Evolutionary conservation across 2,329 filamentous ascomycete species (phyloP).

Genomic region (Pyricularia sp.): DNA sequence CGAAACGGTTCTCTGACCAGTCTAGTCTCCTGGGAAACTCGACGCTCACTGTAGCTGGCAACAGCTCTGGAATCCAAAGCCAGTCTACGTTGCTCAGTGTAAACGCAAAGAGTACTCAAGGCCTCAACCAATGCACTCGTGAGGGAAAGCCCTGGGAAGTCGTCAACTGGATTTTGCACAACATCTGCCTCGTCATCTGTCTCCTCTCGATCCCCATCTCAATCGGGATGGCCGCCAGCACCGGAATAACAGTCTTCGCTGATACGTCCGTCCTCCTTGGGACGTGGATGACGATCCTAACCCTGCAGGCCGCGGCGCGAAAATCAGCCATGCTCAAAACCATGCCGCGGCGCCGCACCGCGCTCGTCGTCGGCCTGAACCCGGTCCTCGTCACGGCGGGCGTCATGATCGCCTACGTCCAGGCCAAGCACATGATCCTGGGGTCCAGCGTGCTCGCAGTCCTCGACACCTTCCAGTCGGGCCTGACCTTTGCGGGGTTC

Average conservation of each 20-base stretch:
- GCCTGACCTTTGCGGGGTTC: slow-evolving; percentile 19
- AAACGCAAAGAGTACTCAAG: background rate
- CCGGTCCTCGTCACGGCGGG: slow-evolving; percentile 38
- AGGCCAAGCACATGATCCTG: slow-evolving; percentile 22
- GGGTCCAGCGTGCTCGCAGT: slow-evolving; percentile 12
- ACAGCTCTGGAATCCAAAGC: background rate
- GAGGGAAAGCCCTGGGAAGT: background rate
- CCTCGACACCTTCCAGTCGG: slow-evolving; percentile 18
- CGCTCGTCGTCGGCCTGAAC: slow-evolving; percentile 32
- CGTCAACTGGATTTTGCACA: slow-evolving; percentile 7
- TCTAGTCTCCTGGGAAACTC: background rate
- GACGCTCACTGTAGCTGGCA: background rate
- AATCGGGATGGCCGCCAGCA: slow-evolving; percentile 26
- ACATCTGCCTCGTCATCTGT: slow-evolving; percentile 20
- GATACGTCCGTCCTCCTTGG: slow-evolving; percentile 38
- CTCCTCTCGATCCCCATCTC: slow-evolving; percentile 23
- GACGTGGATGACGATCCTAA: slow-evolving; percentile 35
- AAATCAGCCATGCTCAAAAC: background rate
- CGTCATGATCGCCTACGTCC: slow-evolving; percentile 31
- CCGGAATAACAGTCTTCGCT: slow-evolving; percentile 27
- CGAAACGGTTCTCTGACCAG: background rate
- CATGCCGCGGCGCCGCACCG: slow-evolving; percentile 13
- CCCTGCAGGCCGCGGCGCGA: slow-evolving; percentile 20
- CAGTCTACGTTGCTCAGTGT: background rate
- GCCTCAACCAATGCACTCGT: too few relatives aligned